Conservation (phyloP, 2,329 filamentous ascomycete species). For the Epichloe amarillans region DNA sequence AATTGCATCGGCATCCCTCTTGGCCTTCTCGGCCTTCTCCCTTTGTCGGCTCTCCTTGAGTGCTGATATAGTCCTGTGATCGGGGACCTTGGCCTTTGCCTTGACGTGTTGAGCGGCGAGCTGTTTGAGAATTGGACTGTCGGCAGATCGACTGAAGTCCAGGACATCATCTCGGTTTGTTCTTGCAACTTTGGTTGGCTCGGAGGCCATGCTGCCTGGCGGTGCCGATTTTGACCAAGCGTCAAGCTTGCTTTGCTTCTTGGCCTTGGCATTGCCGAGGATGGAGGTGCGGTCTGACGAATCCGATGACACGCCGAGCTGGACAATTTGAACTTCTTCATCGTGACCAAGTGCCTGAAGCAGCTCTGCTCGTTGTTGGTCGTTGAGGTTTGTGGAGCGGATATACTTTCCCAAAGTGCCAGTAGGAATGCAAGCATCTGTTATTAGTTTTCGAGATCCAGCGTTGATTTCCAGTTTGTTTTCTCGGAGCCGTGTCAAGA, state of each 20-base stretch:
- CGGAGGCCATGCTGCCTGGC: conserved; percentile 11
- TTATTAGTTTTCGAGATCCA: conserved; percentile 46
- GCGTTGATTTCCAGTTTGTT: conserved; percentile 58
- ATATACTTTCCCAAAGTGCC: conserved; percentile 38
- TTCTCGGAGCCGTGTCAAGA: conserved; percentile 69
- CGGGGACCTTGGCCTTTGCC: conserved; percentile 17
- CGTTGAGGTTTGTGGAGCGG: conserved; percentile 66
- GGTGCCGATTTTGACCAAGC: conserved; percentile 43
- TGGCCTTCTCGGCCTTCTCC: conserved; percentile 62
- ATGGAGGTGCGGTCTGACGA: conserved; percentile 9
- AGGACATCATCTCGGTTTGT: conserved; percentile 34
- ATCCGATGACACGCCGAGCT: conserved; percentile 21
- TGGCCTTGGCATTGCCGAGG: conserved; percentile 22
- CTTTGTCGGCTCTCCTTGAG: conserved; percentile 60
- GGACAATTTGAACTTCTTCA: conserved; percentile 37
- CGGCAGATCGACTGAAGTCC: conserved; percentile 32
- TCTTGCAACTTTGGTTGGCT: conserved; percentile 14
- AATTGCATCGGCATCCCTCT: conserved; percentile 57
- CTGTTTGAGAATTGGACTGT: conserved; percentile 33
- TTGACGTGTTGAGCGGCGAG: conserved; percentile 26
- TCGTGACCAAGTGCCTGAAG: conserved; percentile 47
- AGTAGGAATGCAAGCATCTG: conserved; percentile 50
- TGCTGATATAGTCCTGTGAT: conserved; percentile 25
- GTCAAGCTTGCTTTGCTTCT: conserved; percentile 49
- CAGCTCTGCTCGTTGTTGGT: conserved; percentile 75